Evolutionary conservation across 148 eudicot genomes (phyloP), one percentile per base, ranked within the genome.

Genomic region (Fagopyrum esculentum): DNA sequence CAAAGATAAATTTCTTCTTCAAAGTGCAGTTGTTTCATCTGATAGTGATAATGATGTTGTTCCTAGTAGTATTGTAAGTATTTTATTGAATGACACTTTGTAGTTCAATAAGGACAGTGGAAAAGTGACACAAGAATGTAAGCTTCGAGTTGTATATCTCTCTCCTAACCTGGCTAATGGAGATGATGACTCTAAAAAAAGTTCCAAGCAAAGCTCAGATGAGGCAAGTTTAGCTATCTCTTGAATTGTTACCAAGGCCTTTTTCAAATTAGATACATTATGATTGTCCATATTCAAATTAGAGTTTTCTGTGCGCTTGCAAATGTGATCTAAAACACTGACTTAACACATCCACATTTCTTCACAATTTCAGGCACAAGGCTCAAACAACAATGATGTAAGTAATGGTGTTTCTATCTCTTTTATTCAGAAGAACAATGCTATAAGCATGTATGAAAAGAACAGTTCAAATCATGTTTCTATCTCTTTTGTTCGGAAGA

Each of bases 51-150:
- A 81, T 66, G 97, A 93, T 73, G 85, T 83, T 78, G 92, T 93
- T 79, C 90, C 93, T 45, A 83, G 76, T 76, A 92, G 88, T 81
- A 85, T 87, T 77, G 98, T 93, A 85, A 86, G 93, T 73, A 59
- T 78, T 6, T 76, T n/a, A n/a, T n/a, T n/a, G n/a, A n/a, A n/a
- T n/a, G n/a, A n/a, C n/a, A n/a, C n/a, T n/a, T n/a, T n/a, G n/a
- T n/a, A n/a, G n/a, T n/a, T n/a, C n/a, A n/a, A n/a, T n/a, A n/a
- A n/a, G n/a, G n/a, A n/a, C n/a, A n/a, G n/a, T n/a, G n/a, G n/a
- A n/a, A n/a, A 79, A 82, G 76, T 75, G 47, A 59, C 90, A 76
- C 93, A 93, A 77, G 98, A 93, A 70, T 81, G 84, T 85, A 90
- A 90, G 85, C 93, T 93, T 64, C 86, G 80, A 82, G 96, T 93